These are phyloP conservation scores for Escallonia herrerae DNA, from an alignment of 129 eudicot genomes.

Conservation along the genomic window DNA sequence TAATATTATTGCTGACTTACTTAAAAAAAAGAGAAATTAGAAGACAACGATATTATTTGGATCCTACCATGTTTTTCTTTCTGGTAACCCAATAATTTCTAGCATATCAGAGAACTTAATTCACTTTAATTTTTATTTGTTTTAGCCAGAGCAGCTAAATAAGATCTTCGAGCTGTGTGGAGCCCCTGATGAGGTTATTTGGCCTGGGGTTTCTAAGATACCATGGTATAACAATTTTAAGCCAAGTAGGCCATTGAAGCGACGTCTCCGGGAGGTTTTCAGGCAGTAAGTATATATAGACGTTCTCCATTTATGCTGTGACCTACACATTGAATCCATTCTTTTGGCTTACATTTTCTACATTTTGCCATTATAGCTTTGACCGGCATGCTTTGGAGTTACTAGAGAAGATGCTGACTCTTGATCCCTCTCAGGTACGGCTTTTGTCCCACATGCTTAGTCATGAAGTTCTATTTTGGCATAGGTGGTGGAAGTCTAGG, in stretches of 20 bases:
- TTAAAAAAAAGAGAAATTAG: too few relatives aligned
- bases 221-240: slow-evolving; percentile 72
- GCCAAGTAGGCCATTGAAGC: slow-evolving; percentile 63
- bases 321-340: not conserved
- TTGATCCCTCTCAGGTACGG: slow-evolving; percentile 85
- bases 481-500: too few relatives aligned
- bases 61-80: not conserved
- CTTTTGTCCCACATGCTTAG: not conserved
- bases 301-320: not conserved
- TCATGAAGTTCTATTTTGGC: not conserved
- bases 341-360: not conserved
- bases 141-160: slow-evolving; percentile 80
- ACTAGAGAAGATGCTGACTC: slow-evolving; percentile 83
- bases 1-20: too few relatives aligned
- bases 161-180: slow-evolving; percentile 87
- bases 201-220: slow-evolving; percentile 90
- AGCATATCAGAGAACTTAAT: not conserved
- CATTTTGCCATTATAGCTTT: slow-evolving; percentile 34
- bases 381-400: slow-evolving; percentile 86
- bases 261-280: slow-evolving; percentile 81
- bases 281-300: slow-evolving; percentile 54
- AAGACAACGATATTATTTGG: too few relatives aligned
- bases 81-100: not conserved
- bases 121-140: not conserved
- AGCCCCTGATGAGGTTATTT: slow-evolving; percentile 70